A percentile compares a stretch with the other conserved stretches of the same genome.
phyloP scores from a whole-genome alignment of 2,329 filamentous ascomycete species.

The Endocalyx cinctus region DNA sequence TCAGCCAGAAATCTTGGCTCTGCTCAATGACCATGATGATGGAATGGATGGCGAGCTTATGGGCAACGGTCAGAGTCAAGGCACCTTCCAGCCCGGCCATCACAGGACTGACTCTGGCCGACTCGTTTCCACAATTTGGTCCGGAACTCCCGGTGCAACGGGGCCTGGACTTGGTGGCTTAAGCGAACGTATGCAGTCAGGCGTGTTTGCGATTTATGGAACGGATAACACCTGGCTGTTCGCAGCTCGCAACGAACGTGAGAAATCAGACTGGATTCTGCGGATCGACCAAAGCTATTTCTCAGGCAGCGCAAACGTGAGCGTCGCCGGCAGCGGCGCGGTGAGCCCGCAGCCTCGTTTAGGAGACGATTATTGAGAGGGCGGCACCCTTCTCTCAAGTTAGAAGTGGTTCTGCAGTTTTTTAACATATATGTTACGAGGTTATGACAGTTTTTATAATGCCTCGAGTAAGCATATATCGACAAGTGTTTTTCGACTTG shows the following conservation, averaged over 20 bases:
- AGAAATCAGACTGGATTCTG: slow-evolving; percentile 97
- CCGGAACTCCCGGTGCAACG: slow-evolving; percentile 39
- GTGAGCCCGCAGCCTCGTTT: slow-evolving; percentile 32
- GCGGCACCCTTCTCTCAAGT: too few species aligned
- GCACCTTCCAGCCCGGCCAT: slow-evolving; percentile 41
- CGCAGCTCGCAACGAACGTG: slow-evolving; percentile 78
- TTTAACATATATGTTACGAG: too few species aligned
- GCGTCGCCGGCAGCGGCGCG: slow-evolving; percentile 32
- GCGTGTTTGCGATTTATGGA: slow-evolving; percentile 92
- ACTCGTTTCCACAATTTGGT: slow-evolving; percentile 53
- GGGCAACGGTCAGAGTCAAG: slow-evolving; percentile 23
- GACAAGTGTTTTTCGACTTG: too few species aligned
- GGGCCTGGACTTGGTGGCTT: slow-evolving; percentile 46
- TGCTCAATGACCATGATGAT: slow-evolving; percentile 45
- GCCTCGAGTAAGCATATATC: too few species aligned
- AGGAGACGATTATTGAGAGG: slow-evolving; percentile 13
- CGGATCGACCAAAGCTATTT: slow-evolving; percentile 80
- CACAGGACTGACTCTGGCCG: slow-evolving; percentile 46
- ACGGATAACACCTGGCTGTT: slow-evolving; percentile 95
- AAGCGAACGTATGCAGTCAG: slow-evolving; percentile 57
- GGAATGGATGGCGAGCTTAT: slow-evolving; percentile 12
- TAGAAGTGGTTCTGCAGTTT: too few species aligned
- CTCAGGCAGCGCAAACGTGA: slow-evolving; percentile 40
- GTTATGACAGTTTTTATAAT: too few species aligned
- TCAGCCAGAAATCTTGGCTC: slow-evolving; percentile 76